Evolutionary conservation across 2,329 filamentous ascomycete species (phyloP).

Genomic region (Fusarium sp.): DNA sequence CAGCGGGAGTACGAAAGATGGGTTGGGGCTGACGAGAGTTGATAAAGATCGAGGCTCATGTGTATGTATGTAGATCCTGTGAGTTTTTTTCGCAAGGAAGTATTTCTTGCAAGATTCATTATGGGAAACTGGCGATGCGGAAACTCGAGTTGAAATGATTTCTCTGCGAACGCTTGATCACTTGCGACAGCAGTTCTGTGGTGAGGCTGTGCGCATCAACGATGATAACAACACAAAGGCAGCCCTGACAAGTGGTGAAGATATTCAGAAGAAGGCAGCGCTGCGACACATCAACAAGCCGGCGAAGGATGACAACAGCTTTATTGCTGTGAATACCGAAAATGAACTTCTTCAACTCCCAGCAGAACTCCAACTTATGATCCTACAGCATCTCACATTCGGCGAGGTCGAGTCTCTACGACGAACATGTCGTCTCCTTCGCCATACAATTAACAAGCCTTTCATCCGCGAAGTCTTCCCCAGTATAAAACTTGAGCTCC

Average conservation of each 20-base stretch:
- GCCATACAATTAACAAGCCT: constrained; percentile 46
- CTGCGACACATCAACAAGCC: neutral
- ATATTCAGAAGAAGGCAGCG: neutral
- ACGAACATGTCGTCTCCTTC: constrained; percentile 52
- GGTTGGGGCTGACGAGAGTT: neutral
- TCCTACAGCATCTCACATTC: constrained; percentile 53
- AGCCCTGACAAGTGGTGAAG: neutral
- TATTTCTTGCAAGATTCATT: neutral
- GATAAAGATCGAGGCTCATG: neutral
- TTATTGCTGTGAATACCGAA: neutral
- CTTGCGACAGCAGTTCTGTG: neutral
- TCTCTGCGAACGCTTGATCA: neutral
- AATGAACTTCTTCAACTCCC: constrained; percentile 49
- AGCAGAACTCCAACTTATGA: constrained; percentile 53
- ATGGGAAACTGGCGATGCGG: neutral
- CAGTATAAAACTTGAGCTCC: constrained; percentile 43
- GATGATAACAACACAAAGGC: neutral
- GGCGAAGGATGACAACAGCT: fast-evolving
- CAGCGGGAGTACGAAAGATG: neutral
- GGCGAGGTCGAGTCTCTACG: constrained; percentile 55
- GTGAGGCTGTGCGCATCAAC: neutral
- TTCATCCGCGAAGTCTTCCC: constrained; percentile 51
- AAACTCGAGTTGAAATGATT: neutral
- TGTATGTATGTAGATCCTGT: neutral
- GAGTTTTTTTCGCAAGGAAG: neutral